A percentile compares a stretch with the other conserved stretches of the same genome.
These are phyloP conservation scores for Xylaria sp. DNA, from an alignment of 2,329 filamentous ascomycete genomes.

Conservation along the genomic window DNA sequence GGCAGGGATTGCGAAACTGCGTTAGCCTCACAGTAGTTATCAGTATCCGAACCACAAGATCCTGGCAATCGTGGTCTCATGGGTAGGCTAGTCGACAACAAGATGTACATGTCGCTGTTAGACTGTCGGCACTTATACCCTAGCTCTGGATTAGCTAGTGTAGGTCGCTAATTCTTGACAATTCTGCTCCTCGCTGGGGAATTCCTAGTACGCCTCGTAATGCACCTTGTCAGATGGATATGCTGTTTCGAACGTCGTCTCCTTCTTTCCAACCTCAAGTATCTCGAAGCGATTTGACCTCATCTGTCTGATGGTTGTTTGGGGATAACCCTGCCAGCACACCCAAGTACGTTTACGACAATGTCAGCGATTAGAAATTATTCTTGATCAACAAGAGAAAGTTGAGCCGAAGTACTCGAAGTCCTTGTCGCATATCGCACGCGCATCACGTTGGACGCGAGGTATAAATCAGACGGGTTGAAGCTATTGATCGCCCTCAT, in stretches of 20 bases:
- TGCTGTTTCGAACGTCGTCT: conserved; percentile 30
- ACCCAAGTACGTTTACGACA: conserved; percentile 43
- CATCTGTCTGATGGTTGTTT: conserved; percentile 61
- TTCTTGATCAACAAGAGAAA: conserved; percentile 18
- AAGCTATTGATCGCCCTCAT: conserved; percentile 29
- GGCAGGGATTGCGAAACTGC: conserved; percentile 48
- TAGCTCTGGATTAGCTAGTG: conserved; percentile 17
- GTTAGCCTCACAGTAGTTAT: conserved; percentile 41
- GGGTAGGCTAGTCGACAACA: conserved; percentile 33
- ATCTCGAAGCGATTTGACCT: conserved; percentile 41
- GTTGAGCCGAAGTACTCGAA: conserved; percentile 22
- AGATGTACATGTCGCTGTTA: conserved; percentile 25
- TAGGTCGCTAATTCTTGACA: conserved; percentile 38
- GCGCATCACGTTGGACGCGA: conserved; percentile 26
- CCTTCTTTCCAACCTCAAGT: conserved; percentile 25
- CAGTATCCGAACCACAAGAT: conserved; percentile 38
- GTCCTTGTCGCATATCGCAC: conserved; percentile 20
- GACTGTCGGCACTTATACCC: conserved; percentile 15
- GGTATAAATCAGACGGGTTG: conserved; percentile 46
- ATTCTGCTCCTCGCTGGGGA: conserved; percentile 38
- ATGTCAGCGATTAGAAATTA: conserved; percentile 25
- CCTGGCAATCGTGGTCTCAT: conserved; percentile 39
- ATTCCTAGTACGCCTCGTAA: conserved; percentile 26
- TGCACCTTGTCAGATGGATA: conserved; percentile 10
- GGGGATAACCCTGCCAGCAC: conserved; percentile 53